phyloP scores from a whole-genome alignment of 306 rosid genomes.

The Crataegus laevigata region DNA sequence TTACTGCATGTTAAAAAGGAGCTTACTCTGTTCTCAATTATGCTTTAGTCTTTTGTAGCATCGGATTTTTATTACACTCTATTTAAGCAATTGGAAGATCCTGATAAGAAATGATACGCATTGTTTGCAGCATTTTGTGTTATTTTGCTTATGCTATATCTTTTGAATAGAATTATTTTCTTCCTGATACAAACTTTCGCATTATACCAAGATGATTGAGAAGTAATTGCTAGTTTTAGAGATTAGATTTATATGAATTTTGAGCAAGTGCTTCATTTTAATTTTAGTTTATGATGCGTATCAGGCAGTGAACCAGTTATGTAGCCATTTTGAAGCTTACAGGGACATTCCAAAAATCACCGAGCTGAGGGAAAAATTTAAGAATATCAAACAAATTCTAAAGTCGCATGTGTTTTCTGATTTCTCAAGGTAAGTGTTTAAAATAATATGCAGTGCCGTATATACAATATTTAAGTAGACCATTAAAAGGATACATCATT shows the following conservation, averaged over 20 bases:
- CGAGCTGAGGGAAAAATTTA: constrained; percentile 96
- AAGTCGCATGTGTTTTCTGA: constrained; percentile 98
- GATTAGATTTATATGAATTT: neutral
- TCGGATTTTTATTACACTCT: neutral
- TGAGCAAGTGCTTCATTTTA: constrained; percentile 1
- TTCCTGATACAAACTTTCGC: neutral
- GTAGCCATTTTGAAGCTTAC: constrained; percentile 96
- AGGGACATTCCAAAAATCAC: constrained; percentile 95
- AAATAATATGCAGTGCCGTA: neutral
- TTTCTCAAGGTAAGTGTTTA: constrained; percentile 67
- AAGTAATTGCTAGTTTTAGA: neutral
- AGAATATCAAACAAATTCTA: constrained; percentile 93
- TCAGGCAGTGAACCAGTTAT: constrained; percentile 98
- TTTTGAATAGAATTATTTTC: neutral
- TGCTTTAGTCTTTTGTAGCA: neutral
- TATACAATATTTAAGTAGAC: neutral
- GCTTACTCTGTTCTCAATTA: neutral
- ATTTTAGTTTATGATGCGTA: constrained; percentile 23
- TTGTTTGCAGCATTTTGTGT: neutral
- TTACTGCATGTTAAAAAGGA: neutral
- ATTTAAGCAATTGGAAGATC: neutral
- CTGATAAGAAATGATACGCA: neutral
- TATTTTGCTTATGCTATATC: neutral
- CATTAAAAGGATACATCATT: neutral
- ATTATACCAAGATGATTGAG: neutral